Evolutionary conservation across 768 basidiomycete species (phyloP), one percentile per base, ranked within the genome.

Genomic region (Suillus brevipes): DNA sequence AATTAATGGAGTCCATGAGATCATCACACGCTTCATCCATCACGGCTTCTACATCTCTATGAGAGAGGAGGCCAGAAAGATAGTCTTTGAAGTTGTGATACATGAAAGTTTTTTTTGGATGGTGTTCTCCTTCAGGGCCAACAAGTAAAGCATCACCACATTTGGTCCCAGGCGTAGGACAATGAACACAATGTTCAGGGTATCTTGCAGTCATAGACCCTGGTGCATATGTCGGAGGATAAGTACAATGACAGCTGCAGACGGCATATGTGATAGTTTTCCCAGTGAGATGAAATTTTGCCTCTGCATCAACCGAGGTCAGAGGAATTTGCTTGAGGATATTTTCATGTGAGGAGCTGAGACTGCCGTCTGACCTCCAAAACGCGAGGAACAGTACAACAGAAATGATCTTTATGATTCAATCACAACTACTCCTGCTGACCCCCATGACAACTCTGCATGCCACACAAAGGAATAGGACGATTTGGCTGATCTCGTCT

Each of bases 381-480:
- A 63, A 56, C 2, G 23, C 40, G 5, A 63, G 28, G 23, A 36
- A 56, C 10, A 56, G 62, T 42, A 56, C 6, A 13, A 60, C 10
- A 9, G 23, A 13, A 20, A 60, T 38, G 6, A 60, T 60, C 18
- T 28, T 43, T 8, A 60, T 20, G 34, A 28, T 40, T 16, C 43
- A 72, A 34, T 74, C 62, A 13, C 64, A 55, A 0, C 56, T 62
- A 4, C 12, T 9, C 2, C 10, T 40, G 14, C 70, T 52, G 13
- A 74, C 55, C 2, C 68, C 66, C 58, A 72, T 64, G 20, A 77
- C 18, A 8, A 70, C 28, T 37, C 20, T 47, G 10, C 45, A 47
- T 47, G 45, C 4, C 0, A 47, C 45, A n/a, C 20, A n/a, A 3
- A 47, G 9, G 20, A 47, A 47, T 10, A 47, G 9, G 9, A 47